Percentiles rank a stretch among this genome's conserved stretches.
Conservation (phyloP, 2,329 filamentous ascomycete species). For the Acephala macrosclerotiorum region DNA sequence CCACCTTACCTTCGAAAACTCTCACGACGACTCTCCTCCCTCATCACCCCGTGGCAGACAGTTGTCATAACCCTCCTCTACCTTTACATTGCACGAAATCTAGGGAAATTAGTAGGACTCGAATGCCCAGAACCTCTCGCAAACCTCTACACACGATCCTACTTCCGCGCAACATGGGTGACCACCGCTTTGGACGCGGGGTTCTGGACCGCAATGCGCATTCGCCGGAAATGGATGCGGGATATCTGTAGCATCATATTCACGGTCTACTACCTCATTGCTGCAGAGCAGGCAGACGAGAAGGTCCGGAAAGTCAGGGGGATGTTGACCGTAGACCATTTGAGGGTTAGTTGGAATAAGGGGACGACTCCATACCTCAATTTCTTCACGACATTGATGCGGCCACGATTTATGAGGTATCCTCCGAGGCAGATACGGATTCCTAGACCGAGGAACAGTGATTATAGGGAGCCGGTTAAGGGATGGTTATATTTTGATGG, state of each 20-base stretch:
- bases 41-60: conserved; percentile 88
- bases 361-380: conserved; percentile 85
- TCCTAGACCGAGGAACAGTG: conserved; percentile 77
- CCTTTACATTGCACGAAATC: conserved; percentile 90
- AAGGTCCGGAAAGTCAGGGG: conserved; percentile 92
- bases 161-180: conserved; percentile 97
- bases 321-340: conserved; percentile 86
- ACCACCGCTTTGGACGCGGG: conserved; percentile 94
- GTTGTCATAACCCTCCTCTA: conserved; percentile 88
- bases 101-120: conserved; percentile 88
- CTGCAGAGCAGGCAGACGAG: conserved; percentile 93
- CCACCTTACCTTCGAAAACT: conserved; percentile 77
- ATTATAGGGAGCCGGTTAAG: conserved; percentile 82
- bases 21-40: conserved; percentile 73
- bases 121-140: conserved; percentile 93
- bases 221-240: conserved; percentile 79
- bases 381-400: conserved; percentile 74
- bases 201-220: conserved; percentile 98
- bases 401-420: conserved; percentile 82
- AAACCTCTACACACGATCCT: conserved; percentile 90
- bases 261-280: conserved; percentile 88
- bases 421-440: conserved; percentile 85
- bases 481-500: conserved; percentile 97
- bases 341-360: conserved; percentile 96
- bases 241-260: conserved; percentile 87